Percentiles rank a stretch among this genome's conserved stretches.
phyloP scores from a whole-genome alignment of 2,329 filamentous ascomycete genomes.

The Pezizomycotina sp. region DNA sequence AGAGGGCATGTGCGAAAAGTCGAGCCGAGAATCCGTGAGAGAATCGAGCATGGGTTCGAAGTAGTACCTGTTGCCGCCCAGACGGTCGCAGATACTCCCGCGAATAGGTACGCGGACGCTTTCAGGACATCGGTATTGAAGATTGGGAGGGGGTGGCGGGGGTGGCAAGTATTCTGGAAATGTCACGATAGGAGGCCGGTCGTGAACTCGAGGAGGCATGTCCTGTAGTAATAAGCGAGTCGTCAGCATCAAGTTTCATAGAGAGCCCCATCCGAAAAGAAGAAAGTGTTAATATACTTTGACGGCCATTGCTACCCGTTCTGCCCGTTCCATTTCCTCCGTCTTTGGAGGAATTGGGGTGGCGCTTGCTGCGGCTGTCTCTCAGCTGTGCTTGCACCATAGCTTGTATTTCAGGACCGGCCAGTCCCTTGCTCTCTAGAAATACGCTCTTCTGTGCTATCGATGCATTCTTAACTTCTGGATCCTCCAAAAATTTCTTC shows the following conservation, averaged over 20 bases:
- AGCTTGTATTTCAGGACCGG: conserved; percentile 12
- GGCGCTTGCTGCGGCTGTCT: too few species aligned
- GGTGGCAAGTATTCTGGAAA: conserved; percentile 51
- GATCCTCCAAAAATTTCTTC: conserved; percentile 13
- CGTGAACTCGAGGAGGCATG: conserved; percentile 28
- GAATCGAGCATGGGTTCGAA: conserved; percentile 43
- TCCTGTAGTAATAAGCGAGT: conserved; percentile 30
- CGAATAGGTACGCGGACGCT: conserved; percentile 43
- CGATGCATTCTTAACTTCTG: conserved; percentile 17
- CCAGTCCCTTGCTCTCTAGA: conserved; percentile 19
- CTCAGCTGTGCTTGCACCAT: conserved; percentile 14
- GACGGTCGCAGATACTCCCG: conserved; percentile 43
- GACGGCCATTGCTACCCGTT: conserved; percentile 3
- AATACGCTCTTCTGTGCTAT: conserved; percentile 12
- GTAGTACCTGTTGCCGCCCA: conserved; percentile 55
- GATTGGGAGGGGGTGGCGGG: conserved; percentile 41
- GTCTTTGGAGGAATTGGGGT: too few species aligned
- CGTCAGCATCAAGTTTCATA: conserved; percentile 1
- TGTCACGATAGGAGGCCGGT: conserved; percentile 42
- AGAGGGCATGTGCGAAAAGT: conserved; percentile 35
- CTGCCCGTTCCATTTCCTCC: conserved; percentile 11
- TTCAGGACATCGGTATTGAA: conserved; percentile 44
- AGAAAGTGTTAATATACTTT: conserved; percentile 5
- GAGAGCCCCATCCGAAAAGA: neutral
- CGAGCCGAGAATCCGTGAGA: conserved; percentile 37